These are phyloP conservation scores for Eucalyptus erythrocorys DNA, from an alignment of 345 rosid genomes.

Conservation along the genomic window DNA sequence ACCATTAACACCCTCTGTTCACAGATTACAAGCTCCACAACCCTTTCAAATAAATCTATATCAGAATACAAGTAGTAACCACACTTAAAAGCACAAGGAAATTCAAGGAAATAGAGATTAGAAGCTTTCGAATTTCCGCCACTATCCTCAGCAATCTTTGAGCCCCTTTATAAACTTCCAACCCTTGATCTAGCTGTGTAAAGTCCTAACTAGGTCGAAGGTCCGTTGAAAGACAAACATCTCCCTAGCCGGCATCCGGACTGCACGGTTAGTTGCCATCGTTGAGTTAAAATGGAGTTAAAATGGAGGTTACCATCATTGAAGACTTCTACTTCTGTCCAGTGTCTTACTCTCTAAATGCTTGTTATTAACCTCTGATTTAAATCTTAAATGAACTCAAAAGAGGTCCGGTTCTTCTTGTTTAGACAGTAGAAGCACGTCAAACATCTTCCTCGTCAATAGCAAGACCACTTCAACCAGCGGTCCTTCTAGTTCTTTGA, in stretches of 20 bases:
- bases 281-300: neutral
- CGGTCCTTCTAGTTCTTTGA: neutral
- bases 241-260: neutral
- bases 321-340: neutral
- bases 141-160: neutral
- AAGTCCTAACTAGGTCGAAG: neutral
- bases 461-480: neutral
- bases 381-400: too few relatives aligned
- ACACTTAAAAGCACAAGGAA: neutral
- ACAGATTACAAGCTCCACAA: neutral
- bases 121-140: neutral
- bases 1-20: neutral
- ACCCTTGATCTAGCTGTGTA: neutral
- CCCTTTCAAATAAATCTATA: neutral
- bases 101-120: neutral
- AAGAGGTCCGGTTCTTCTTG: neutral
- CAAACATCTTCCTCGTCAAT: neutral
- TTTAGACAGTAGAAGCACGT: neutral
- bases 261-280: neutral
- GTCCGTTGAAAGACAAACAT: neutral
- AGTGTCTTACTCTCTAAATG: neutral
- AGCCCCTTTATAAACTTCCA: neutral
- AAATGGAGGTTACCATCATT: neutral
- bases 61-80: neutral
- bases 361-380: neutral